phyloP scores from a whole-genome alignment of 345 rosid species.

The Citrus sp. region DNA sequence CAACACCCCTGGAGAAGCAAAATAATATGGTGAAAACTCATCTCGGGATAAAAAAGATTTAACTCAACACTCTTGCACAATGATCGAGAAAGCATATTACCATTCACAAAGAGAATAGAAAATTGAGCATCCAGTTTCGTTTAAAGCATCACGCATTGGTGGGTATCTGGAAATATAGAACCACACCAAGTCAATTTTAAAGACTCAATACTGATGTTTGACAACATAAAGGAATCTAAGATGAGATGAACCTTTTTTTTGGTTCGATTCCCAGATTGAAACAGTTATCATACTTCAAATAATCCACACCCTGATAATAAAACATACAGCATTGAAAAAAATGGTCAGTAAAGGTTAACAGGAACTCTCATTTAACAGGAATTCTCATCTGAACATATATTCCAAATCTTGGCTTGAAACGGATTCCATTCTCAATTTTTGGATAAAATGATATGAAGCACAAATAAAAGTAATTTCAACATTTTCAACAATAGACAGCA shows the following conservation, averaged over 20 bases:
- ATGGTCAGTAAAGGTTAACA: not conserved
- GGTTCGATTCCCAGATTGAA: constrained; percentile 85
- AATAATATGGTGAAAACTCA: constrained; percentile 7
- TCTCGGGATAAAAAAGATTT: not conserved
- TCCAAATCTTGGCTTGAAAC: not conserved
- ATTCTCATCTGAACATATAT: not conserved
- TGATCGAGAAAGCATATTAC: constrained; percentile 31
- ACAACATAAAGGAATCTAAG: constrained; percentile 11
- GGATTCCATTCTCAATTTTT: not conserved
- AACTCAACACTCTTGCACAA: not conserved
- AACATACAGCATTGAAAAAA: constrained; percentile 7
- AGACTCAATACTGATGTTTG: not conserved
- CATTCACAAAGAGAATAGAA: constrained; percentile 96
- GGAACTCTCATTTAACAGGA: not conserved
- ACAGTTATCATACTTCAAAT: constrained; percentile 95
- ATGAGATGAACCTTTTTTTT: constrained; percentile 50
- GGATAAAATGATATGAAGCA: not conserved
- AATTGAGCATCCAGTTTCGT: constrained; percentile 60
- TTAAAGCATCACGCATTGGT: constrained; percentile 89
- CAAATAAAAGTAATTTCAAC: not conserved
- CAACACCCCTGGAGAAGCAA: constrained; percentile 70
- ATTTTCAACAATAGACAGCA: not conserved
- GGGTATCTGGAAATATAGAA: constrained; percentile 64
- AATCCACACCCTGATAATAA: constrained; percentile 75
- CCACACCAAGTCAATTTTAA: constrained; percentile 13